A percentile compares a stretch with the other conserved stretches of the same genome.
Conservation (phyloP, 2,329 filamentous ascomycete genomes). For the Botrytis tulipae region DNA sequence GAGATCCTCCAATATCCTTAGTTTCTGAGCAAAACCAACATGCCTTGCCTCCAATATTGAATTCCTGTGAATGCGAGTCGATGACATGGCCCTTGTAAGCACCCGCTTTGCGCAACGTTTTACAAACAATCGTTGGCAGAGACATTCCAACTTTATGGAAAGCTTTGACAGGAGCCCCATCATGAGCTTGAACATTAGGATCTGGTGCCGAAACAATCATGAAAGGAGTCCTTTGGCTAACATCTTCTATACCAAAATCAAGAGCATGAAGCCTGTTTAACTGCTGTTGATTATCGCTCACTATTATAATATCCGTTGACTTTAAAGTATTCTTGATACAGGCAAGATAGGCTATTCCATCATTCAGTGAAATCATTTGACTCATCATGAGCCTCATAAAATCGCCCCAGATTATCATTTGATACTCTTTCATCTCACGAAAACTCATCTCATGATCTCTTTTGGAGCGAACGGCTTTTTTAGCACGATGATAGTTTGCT, state of each 20-base stretch:
- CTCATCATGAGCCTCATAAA: conserved; percentile 17
- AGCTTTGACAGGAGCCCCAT: neutral
- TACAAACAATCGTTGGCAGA: neutral
- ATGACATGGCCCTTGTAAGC: conserved; percentile 3
- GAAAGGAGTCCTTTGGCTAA: neutral
- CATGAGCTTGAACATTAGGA: neutral
- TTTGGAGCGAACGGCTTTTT: neutral
- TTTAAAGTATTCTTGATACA: neutral
- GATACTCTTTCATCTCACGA: neutral
- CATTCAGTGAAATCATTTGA: conserved; percentile 13
- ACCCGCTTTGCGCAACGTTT: neutral
- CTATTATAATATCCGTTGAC: neutral
- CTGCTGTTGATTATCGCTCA: neutral
- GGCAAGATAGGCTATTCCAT: conserved; percentile 13
- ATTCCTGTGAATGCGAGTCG: neutral
- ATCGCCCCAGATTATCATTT: conserved; percentile 7
- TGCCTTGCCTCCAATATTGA: neutral
- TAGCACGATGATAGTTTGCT: neutral
- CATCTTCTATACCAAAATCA: conserved; percentile 8
- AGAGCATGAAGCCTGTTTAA: neutral
- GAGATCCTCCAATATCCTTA: neutral
- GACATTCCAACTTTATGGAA: conserved; percentile 14
- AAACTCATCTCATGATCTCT: neutral
- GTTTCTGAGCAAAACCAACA: conserved; percentile 10
- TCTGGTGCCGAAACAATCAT: conserved; percentile 1